phyloP scores from a whole-genome alignment of 1,139 yeast genomes.

The Yamadazyma oceani region DNA sequence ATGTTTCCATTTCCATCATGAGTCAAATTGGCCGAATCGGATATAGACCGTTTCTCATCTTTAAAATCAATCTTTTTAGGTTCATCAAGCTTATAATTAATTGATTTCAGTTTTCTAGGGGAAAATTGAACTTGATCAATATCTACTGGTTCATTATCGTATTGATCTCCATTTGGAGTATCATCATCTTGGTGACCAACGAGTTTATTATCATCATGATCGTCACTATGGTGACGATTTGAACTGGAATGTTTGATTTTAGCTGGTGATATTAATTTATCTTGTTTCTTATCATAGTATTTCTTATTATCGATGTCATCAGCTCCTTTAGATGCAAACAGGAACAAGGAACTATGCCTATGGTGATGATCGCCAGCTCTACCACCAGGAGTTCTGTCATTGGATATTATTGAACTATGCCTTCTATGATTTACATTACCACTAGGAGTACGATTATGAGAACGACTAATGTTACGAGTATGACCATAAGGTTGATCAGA shows the following conservation, averaged over 20 bases:
- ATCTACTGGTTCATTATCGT: constrained; percentile 23
- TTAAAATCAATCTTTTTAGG: constrained; percentile 13
- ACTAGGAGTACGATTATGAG: neutral
- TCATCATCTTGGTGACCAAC: constrained; percentile 3
- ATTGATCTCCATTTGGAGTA: neutral
- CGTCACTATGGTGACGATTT: neutral
- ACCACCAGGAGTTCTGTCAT: neutral
- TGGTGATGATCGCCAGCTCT: constrained; percentile 23
- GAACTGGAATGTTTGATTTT: constrained; percentile 22
- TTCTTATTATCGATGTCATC: constrained; percentile 10
- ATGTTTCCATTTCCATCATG: constrained; percentile 3
- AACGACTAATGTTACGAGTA: neutral
- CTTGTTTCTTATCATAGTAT: constrained; percentile 10
- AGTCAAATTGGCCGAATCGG: constrained; percentile 23
- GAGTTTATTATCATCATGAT: constrained; percentile 6
- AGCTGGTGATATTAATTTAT: constrained; percentile 26
- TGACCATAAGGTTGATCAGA: constrained; percentile 12
- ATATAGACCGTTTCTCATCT: constrained; percentile 32
- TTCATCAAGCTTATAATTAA: constrained; percentile 16
- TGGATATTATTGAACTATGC: constrained; percentile 30
- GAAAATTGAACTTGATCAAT: constrained; percentile 35
- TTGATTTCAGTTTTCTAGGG: constrained; percentile 38
- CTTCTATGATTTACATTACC: constrained; percentile 26
- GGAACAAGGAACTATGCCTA: constrained; percentile 23
- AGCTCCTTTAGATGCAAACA: constrained; percentile 15